Conservation (phyloP, 1,284 basidiomycete genomes). For the Sphagnurus paluster region DNA sequence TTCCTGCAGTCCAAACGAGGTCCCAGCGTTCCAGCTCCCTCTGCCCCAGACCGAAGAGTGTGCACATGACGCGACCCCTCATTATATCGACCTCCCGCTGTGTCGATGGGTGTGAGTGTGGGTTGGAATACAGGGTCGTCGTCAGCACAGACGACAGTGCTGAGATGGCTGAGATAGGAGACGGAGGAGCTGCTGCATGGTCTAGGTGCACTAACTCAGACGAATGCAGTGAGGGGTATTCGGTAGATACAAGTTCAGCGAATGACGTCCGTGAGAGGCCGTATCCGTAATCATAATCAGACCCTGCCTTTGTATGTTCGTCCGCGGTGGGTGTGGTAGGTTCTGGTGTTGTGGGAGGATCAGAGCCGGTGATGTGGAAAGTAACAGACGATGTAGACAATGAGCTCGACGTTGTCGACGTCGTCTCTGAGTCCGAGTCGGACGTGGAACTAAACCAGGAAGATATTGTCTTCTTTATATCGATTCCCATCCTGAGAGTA, state of each 20-base stretch:
- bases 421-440: too few species aligned
- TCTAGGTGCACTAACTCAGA: conserved; percentile 17
- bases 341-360: too few species aligned
- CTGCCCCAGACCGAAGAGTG: conserved; percentile 11
- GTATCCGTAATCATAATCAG: conserved; percentile 8
- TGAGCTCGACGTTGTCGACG: neutral
- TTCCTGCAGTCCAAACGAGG: conserved; percentile 18
- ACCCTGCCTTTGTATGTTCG: neutral
- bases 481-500: neutral
- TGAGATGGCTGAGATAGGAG: conserved; percentile 14
- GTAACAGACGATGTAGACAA: neutral
- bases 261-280: conserved; percentile 13
- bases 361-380: too few species aligned
- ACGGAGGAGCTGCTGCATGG: conserved; percentile 18
- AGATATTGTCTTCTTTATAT: neutral
- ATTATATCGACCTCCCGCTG: conserved; percentile 10
- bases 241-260: conserved; percentile 8
- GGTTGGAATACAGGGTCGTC: conserved; percentile 13
- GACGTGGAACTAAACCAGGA: too few species aligned
- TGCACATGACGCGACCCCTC: conserved; percentile 13
- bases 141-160: conserved; percentile 8
- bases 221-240: conserved; percentile 15
- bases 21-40: conserved; percentile 16
- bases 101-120: conserved; percentile 15
- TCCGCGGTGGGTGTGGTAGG: too few species aligned